A percentile compares a stretch with the other conserved stretches of the same genome.
Conservation (phyloP, 192 early-diverging fungal species). For the Backusella liffmaniae region DNA sequence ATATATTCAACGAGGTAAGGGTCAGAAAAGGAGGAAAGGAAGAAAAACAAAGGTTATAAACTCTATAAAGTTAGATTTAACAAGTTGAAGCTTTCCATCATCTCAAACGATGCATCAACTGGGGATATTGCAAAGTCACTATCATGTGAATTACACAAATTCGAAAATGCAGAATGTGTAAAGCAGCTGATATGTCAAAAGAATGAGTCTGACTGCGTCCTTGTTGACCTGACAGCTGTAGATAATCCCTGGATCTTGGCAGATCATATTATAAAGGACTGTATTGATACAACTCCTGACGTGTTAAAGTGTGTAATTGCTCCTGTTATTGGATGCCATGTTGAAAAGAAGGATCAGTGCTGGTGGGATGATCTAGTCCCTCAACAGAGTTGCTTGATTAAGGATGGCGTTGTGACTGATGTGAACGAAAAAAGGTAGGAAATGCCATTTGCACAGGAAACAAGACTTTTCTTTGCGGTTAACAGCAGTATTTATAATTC, state of each 20-base stretch:
- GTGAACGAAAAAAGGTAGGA: neutral
- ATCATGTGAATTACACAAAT: neutral
- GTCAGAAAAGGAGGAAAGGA: neutral
- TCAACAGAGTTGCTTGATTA: conserved; percentile 4
- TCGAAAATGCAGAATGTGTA: neutral
- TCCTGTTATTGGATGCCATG: neutral
- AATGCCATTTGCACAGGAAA: neutral
- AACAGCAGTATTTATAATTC: neutral
- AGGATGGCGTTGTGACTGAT: neutral
- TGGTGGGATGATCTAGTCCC: conserved; percentile 14
- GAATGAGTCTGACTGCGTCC: neutral
- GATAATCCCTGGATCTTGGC: conserved; percentile 1
- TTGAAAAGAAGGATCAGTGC: neutral
- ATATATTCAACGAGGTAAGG: neutral
- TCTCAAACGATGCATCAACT: neutral
- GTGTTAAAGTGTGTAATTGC: neutral
- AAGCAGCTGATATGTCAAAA: neutral
- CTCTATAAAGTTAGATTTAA: neutral
- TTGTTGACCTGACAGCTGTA: neutral
- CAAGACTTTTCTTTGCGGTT: neutral
- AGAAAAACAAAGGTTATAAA: neutral
- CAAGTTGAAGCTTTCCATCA: neutral
- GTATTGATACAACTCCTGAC: neutral
- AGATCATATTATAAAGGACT: neutral
- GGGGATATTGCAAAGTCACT: neutral